Percentiles rank a stretch among this genome's conserved stretches.
Evolutionary conservation across 371 early-diverging fungal genomes (phyloP).

Genomic region (Cokeromyces recurvatus): DNA sequence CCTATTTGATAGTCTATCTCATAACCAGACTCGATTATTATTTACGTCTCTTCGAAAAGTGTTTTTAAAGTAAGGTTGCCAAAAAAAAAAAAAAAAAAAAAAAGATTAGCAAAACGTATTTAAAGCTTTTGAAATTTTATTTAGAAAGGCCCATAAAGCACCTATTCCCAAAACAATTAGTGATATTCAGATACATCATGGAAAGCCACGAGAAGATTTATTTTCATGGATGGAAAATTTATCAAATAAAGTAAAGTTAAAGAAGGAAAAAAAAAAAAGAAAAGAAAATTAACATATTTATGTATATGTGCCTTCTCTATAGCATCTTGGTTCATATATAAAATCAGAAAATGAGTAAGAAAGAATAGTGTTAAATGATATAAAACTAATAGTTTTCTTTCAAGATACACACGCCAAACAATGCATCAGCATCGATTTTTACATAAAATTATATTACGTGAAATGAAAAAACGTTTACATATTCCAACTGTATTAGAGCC

Average conservation of each 20-base stretch:
- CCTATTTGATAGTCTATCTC: too few species aligned
- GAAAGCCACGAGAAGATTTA: slow-evolving; percentile 41
- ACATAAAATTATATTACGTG: slow-evolving; percentile 35
- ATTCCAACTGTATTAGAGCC: slow-evolving; percentile 44
- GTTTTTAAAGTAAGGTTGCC: slow-evolving; percentile 17
- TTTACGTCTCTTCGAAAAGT: slow-evolving; percentile 11
- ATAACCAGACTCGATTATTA: not conserved
- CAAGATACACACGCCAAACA: slow-evolving; percentile 23
- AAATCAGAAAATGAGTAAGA: slow-evolving; percentile 55
- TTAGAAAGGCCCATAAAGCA: slow-evolving; percentile 14
- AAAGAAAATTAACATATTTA: not conserved
- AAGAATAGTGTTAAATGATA: not conserved
- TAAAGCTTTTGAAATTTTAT: too few species aligned
- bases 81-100: too few species aligned
- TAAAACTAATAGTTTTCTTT: not conserved
- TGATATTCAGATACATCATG: slow-evolving; percentile 39
- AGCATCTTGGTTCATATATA: slow-evolving; percentile 49
- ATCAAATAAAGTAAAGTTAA: slow-evolving; percentile 41
- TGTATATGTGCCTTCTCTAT: not conserved
- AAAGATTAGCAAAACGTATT: too few species aligned
- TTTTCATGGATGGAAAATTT: slow-evolving; percentile 60
- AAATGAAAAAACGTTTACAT: slow-evolving; percentile 53
- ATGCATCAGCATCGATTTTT: slow-evolving; percentile 31
- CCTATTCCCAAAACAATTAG: slow-evolving; percentile 37
- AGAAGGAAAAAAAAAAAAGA: not conserved